Evolutionary conservation across 2,329 filamentous ascomycete genomes (phyloP), one percentile per base, ranked within the genome.

Genomic region (Onygenales sp.): DNA sequence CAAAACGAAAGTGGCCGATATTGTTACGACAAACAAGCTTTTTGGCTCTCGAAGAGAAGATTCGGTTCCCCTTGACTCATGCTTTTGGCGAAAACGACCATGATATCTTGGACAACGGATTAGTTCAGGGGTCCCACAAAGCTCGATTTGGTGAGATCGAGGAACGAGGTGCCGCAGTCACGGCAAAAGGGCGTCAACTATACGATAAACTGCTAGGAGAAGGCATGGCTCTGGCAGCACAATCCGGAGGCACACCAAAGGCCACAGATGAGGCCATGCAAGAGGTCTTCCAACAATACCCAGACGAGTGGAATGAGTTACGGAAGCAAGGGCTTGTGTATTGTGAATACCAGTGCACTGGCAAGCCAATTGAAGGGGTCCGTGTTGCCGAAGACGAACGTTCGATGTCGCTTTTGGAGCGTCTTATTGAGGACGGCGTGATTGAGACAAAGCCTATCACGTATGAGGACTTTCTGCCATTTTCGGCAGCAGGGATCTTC

Each of bases 21-120:
- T 65, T 80, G 1, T 63, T 80, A 6, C 69, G 77, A 0, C 78
- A 80, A 55, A 80, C 78, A 0, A 81, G 78, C 53, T 80, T 81
- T 54, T 63, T 74, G 1, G 77, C 77, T 0, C 59, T 79, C 0
- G 71, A 78, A 50, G 77, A 80, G 58, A 63, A 62, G 0, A 71
- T 79, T 3, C 62, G 64, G 1, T 79, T 79, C 54, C 57, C 54
- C 0, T 60, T 62, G 10, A 58, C 0, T 46, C 58, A 4, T 52
- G 58, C 14, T 14, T 27, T 0, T 58, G 52, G 6, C 11, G 43
- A 21, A 27, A 27, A 27, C 21, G 21, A 27, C 21, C 21, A 27
- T 27, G 21, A 27, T 27, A 27, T 27, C 21, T n/a, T 10, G 11
- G 43, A 21, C 1, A 39, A 13, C 13, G 50, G 36, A 17, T 21